Evolutionary conservation across 148 eudicot genomes (phyloP), one percentile per base, ranked within the genome.

Genomic region (Agrostemma githago): DNA sequence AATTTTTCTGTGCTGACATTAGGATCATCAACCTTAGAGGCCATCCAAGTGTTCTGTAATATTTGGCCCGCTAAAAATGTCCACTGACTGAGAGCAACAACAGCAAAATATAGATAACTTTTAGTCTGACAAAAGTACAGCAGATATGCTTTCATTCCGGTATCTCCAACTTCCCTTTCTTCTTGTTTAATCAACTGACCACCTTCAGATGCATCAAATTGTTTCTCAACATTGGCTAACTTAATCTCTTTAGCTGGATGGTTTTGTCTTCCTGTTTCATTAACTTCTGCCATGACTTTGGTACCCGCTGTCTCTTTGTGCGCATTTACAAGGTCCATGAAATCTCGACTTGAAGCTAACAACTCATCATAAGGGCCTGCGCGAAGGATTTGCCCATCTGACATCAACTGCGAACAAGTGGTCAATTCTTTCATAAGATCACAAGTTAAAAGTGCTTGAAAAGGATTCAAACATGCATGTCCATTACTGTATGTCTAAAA

Each of bases 281-380:
- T 63, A 21, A 79, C 85, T 66, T 83, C 86, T 26, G 82, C 73
- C 54, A 83, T 74, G 64, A 82, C 79, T 62, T 88, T 89, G 4
- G 89, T 69, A 57, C 93, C 97, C 66, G 96, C 97, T 38, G 96
- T 94, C 79, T 94, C 89, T 81, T 90, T 94, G 80, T 94, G 98
- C 51, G 99, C 96, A 72, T 89, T 77, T 39, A 96, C 96, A 42
- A 96, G 88, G 48, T 88, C 86, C 70, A 79, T 77, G 74, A 92
- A 96, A 71, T 92, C 92, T 62, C 59, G 76, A 86, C 96, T 92
- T 42, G 91, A 80, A 40, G 83, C 75, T 65, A 92, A 72, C 71
- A 96, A 75, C 74, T 85, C 83, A 43, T 84, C 70, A 60, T 96
- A 90, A 5, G 94, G 76, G 54, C 87, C 94, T 44, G 90, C 88